These are phyloP conservation scores for Crithidia expoeki DNA, from an alignment of 208 protist genomes.

Conservation along the genomic window DNA sequence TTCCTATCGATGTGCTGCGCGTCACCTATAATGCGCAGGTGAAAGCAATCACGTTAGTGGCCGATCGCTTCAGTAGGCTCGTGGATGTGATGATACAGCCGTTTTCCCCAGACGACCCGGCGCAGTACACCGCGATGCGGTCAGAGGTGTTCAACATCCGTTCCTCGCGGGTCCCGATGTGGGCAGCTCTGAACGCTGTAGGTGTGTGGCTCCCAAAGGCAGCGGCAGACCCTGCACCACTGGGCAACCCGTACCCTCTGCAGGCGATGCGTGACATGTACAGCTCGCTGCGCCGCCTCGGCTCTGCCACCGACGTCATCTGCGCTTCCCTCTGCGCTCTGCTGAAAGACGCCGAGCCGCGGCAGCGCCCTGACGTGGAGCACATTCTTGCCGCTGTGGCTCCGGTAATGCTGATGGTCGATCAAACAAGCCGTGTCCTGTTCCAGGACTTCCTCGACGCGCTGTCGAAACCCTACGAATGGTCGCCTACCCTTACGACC, in stretches of 20 bases:
- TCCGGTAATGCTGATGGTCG: slow-evolving; percentile 42
- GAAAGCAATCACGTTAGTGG: slow-evolving; percentile 28
- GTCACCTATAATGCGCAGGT: slow-evolving; percentile 45
- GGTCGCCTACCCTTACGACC: slow-evolving; percentile 30
- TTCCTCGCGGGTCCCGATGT: slow-evolving; percentile 26
- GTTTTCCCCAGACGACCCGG: slow-evolving; percentile 13
- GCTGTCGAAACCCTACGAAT: slow-evolving; percentile 39
- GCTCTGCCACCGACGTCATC: slow-evolving; percentile 56
- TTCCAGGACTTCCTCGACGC: slow-evolving; percentile 62
- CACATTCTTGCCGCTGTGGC: slow-evolving; percentile 19
- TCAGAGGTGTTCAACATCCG: slow-evolving; percentile 10
- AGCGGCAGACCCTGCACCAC: slow-evolving; percentile 44
- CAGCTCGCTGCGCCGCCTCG: slow-evolving; percentile 55
- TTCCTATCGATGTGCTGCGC: slow-evolving; percentile 55
- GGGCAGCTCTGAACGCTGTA: slow-evolving; percentile 31
- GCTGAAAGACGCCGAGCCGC: neutral
- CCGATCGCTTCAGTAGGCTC: slow-evolving; percentile 40
- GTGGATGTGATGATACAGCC: slow-evolving; percentile 41
- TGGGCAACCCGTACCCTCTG: slow-evolving; percentile 51
- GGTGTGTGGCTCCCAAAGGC: slow-evolving; percentile 48
- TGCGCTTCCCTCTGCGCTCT: slow-evolving; percentile 25
- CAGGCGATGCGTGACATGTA: slow-evolving; percentile 46
- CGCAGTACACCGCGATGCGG: slow-evolving; percentile 13
- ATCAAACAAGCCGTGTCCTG: slow-evolving; percentile 30
- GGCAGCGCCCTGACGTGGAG: neutral